Conservation (phyloP, 2,329 filamentous ascomycete genomes). For the Neoascochyta sp. region DNA sequence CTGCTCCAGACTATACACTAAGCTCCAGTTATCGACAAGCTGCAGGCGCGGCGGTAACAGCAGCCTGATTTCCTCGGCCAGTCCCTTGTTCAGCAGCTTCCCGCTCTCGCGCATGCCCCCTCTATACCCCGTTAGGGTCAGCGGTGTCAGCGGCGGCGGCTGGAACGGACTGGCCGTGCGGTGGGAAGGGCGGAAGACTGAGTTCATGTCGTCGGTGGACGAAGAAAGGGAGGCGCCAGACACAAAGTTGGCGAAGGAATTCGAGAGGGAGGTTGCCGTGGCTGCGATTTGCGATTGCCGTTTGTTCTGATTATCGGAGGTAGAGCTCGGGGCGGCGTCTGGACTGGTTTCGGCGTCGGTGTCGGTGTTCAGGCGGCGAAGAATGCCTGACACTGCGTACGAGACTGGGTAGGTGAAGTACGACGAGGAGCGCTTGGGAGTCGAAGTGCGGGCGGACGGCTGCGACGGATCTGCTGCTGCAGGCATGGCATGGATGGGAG, state of each 20-base stretch:
- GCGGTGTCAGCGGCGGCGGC: conserved; percentile 80
- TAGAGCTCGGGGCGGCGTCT: conserved; percentile 8
- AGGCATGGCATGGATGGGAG: conserved; percentile 23
- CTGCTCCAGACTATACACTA: conserved; percentile 87
- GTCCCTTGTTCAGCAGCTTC: conserved; percentile 63
- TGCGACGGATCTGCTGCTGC: conserved; percentile 16
- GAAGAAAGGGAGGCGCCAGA: conserved; percentile 21
- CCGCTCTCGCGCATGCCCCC: conserved; percentile 57
- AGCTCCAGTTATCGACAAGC: conserved; percentile 78
- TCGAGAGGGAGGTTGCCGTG: conserved; percentile 22
- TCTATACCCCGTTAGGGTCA: conserved; percentile 66
- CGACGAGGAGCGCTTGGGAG: conserved; percentile 31
- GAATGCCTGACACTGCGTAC: conserved; percentile 47
- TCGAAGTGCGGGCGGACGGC: conserved; percentile 11
- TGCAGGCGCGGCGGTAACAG: conserved; percentile 83
- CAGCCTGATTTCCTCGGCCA: conserved; percentile 90
- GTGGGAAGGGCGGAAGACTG: conserved; percentile 58
- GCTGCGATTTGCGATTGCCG: conserved; percentile 19
- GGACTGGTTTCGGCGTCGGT: conserved; percentile 18
- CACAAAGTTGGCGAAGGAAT: conserved; percentile 39
- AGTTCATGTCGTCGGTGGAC: conserved; percentile 41
- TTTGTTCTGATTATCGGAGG: conserved; percentile 3
- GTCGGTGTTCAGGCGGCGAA: conserved; percentile 48
- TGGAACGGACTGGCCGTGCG: conserved; percentile 75
- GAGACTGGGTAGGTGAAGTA: conserved; percentile 51